Conservation (phyloP, 2,329 filamentous ascomycete species). For the Dendryphion nanum region DNA sequence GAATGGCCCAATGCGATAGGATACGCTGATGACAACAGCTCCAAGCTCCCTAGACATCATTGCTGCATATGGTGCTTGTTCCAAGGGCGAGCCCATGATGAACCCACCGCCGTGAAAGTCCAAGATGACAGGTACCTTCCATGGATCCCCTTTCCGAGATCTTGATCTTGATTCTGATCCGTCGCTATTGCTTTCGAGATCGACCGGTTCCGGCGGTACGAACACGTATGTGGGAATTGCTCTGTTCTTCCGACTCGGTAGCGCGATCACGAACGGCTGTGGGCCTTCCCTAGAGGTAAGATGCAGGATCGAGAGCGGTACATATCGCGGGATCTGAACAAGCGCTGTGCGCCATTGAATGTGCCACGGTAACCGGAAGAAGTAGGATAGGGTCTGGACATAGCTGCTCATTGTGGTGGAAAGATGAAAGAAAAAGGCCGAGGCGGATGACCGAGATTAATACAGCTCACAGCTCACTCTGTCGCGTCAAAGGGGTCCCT, state of each 20-base stretch:
- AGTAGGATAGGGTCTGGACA: conserved; percentile 31
- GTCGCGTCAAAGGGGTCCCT: too few relatives aligned
- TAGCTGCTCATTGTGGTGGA: conserved; percentile 28
- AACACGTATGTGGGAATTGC: conserved; percentile 44
- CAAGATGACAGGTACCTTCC: conserved; percentile 40
- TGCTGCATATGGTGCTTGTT: conserved; percentile 48
- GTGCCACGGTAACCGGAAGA: conserved; percentile 36
- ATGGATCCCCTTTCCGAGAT: too few relatives aligned
- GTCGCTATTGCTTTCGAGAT: conserved; percentile 12
- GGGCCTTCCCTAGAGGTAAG: conserved; percentile 42
- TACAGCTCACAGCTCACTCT: too few relatives aligned
- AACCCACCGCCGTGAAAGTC: conserved; percentile 48
- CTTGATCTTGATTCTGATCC: too few relatives aligned
- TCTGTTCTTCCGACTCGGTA: conserved; percentile 39
- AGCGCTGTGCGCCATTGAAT: conserved; percentile 40
- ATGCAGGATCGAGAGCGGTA: conserved; percentile 35
- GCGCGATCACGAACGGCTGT: conserved; percentile 42
- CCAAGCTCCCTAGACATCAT: conserved; percentile 45
- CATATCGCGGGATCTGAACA: conserved; percentile 38
- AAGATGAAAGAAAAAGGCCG: too few relatives aligned
- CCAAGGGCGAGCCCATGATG: conserved; percentile 43
- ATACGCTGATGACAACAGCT: conserved; percentile 46
- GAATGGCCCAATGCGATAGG: conserved; percentile 49
- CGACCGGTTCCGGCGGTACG: conserved; percentile 37
- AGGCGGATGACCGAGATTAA: too few relatives aligned